phyloP scores from a whole-genome alignment of 1,139 yeast genomes.

The Keqinozyma sinolaborantium region DNA sequence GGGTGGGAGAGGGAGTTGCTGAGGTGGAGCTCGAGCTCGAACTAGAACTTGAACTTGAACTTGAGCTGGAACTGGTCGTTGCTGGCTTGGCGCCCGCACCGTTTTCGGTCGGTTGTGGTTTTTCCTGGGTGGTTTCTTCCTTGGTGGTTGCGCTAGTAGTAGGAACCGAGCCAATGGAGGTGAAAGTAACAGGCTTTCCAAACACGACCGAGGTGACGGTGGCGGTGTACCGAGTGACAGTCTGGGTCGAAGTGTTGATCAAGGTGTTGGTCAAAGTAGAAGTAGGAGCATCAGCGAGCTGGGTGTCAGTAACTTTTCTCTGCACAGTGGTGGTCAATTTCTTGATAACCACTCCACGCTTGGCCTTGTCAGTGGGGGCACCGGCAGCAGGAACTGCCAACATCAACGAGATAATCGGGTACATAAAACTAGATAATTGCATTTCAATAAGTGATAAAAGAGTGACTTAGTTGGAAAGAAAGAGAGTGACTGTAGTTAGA shows the following conservation, averaged over 20 bases:
- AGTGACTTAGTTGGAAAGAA: conserved; percentile 17
- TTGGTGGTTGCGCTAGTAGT: conserved; percentile 13
- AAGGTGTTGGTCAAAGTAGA: conserved; percentile 26
- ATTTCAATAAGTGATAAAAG: conserved; percentile 16
- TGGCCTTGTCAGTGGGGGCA: conserved; percentile 23
- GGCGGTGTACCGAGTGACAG: conserved; percentile 43
- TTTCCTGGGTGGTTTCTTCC: conserved; percentile 3
- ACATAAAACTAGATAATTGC: conserved; percentile 30
- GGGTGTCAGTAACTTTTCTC: conserved; percentile 28
- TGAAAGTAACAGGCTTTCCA: conserved; percentile 36
- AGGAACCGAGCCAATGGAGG: conserved; percentile 38
- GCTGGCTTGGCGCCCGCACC: conserved; percentile 8
- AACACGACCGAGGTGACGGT: conserved; percentile 43
- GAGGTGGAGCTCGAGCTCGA: conserved; percentile 6
- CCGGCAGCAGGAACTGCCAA: conserved; percentile 22
- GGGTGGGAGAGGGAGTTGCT: conserved; percentile 1
- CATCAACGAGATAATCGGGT: conserved; percentile 15
- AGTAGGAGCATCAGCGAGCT: conserved; percentile 29
- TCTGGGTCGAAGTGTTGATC: conserved; percentile 31
- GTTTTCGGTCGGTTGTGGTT: conserved; percentile 3
- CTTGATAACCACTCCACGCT: conserved; percentile 30
- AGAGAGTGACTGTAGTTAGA: conserved; percentile 13
- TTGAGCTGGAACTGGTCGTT: conserved; percentile 6
- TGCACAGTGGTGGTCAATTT: conserved; percentile 36
- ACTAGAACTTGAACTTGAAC: too few species aligned